A percentile compares a stretch with the other conserved stretches of the same genome.
Evolutionary conservation across 2,329 filamentous ascomycete species (phyloP).

Genomic region (Alternaria hordeiaustralica): DNA sequence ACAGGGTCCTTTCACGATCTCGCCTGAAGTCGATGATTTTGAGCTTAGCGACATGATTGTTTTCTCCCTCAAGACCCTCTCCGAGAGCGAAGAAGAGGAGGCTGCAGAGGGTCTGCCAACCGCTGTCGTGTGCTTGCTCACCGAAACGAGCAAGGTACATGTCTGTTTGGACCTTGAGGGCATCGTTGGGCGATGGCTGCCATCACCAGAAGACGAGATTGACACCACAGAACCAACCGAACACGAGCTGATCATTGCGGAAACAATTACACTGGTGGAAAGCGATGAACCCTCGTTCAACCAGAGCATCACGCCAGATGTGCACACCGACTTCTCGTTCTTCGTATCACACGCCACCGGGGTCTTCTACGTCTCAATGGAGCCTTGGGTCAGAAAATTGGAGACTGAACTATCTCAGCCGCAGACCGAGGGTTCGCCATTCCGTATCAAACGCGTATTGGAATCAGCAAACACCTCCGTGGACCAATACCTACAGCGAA

Average conservation of each 20-base stretch:
- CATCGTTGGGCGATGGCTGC: conserved; percentile 69
- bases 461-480: conserved; percentile 58
- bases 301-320: conserved; percentile 64
- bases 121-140: conserved; percentile 65
- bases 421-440: conserved; percentile 59
- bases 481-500: conserved; percentile 55
- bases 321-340: conserved; percentile 63
- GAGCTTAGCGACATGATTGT: conserved; percentile 68
- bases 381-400: conserved; percentile 62
- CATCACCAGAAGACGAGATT: conserved; percentile 46
- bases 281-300: conserved; percentile 46
- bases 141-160: conserved; percentile 62
- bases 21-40: conserved; percentile 59
- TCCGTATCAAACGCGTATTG: conserved; percentile 63
- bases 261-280: conserved; percentile 47
- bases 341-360: conserved; percentile 63
- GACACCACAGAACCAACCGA: conserved; percentile 23
- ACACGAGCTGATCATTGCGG: conserved; percentile 48
- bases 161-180: conserved; percentile 67
- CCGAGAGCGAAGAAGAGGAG: conserved; percentile 59
- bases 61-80: conserved; percentile 56
- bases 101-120: conserved; percentile 60
- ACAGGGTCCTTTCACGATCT: conserved; percentile 66
- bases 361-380: conserved; percentile 62
- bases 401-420: conserved; percentile 63